Evolutionary conservation across 257 asterid species (phyloP).

Genomic region (Hygrophila difformis): DNA sequence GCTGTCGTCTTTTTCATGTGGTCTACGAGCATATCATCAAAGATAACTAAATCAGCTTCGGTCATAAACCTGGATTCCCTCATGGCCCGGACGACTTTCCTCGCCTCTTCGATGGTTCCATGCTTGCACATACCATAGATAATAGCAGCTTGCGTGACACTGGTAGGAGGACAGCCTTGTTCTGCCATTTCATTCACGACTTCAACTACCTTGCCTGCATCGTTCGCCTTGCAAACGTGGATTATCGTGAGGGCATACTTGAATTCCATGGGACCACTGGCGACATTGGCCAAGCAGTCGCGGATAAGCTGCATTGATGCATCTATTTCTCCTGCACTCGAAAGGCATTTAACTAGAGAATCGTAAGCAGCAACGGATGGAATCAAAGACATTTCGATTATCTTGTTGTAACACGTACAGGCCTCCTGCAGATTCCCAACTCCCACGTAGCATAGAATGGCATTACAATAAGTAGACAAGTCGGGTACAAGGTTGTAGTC

Average conservation of each 20-base stretch:
- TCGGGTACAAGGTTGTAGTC: conserved; percentile 43
- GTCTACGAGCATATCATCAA: conserved; percentile 75
- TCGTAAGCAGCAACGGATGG: conserved; percentile 62
- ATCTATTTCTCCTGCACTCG: conserved; percentile 56
- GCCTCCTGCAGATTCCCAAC: conserved; percentile 61
- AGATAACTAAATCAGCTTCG: conserved; percentile 63
- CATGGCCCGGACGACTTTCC: conserved; percentile 47
- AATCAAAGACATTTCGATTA: conserved; percentile 41
- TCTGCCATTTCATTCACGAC: conserved; percentile 69
- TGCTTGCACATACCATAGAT: conserved; percentile 77
- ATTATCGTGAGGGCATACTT: conserved; percentile 63
- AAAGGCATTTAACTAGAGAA: conserved; percentile 64
- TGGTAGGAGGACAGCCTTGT: conserved; percentile 39
- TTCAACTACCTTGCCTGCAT: conserved; percentile 49
- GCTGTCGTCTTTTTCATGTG: conserved; percentile 87
- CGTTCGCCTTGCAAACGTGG: conserved; percentile 64
- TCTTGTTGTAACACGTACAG: conserved; percentile 53
- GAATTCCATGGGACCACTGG: conserved; percentile 67
- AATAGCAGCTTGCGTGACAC: conserved; percentile 40
- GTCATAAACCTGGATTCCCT: conserved; percentile 40
- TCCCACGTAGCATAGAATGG: conserved; percentile 48
- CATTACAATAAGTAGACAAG: conserved; percentile 44
- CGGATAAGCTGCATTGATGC: conserved; percentile 70
- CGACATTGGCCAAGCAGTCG: conserved; percentile 64
- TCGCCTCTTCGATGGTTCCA: conserved; percentile 82